Base-by-base conservation (phyloP, 768 basidiomycete genomes). In the Gautieria morchelliformis region DNA sequence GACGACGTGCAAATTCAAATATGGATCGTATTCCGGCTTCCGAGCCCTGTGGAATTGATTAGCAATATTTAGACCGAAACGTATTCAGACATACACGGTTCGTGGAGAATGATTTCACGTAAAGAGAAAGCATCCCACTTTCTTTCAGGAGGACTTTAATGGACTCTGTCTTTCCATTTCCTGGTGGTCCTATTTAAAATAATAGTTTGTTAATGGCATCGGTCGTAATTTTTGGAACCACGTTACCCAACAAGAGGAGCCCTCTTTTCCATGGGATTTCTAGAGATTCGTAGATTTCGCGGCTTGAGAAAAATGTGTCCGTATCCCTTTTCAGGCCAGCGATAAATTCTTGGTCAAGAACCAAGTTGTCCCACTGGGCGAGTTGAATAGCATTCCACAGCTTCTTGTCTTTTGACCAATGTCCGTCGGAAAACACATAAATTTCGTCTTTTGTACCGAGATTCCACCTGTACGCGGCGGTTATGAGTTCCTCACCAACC, bases 91-190 rank as follows among this genome's bases (percentile, higher is more conserved):
- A 19, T 30, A 52, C 19, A 20, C 24, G 45, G 71, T 62, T 54
- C 72, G 72, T 71, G 22, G 61, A 62, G 62, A 77, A 73, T 8
- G 71, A 70, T 61, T 71, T 73, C 56, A 77, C 75, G 59, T 75
- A 75, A 17, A 77, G 65, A 24, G 66, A 61, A 19, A 68, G 67
- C 8, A 69, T 62, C 10, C 60, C 65, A 35, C 61, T 62, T 45
- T 70, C 68, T 8, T 63, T 59, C 4, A 67, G 53, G 33, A 66
- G 41, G 0, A 75, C 74, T 56, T 68, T 68, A 47, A 68, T 61
- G 17, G 61, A 63, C 63, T 75, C 73, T n/a, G 69, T 70, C 59
- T 71, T 72, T 11, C 75, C 74, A 63, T 75, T 74, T 27, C 68
- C 67, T 9, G 69, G 67, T 24, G 72, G 69, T 33, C 75, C 71